Conservation (phyloP, 495 filamentous ascomycete species). For the Tuber umbilicatum region DNA sequence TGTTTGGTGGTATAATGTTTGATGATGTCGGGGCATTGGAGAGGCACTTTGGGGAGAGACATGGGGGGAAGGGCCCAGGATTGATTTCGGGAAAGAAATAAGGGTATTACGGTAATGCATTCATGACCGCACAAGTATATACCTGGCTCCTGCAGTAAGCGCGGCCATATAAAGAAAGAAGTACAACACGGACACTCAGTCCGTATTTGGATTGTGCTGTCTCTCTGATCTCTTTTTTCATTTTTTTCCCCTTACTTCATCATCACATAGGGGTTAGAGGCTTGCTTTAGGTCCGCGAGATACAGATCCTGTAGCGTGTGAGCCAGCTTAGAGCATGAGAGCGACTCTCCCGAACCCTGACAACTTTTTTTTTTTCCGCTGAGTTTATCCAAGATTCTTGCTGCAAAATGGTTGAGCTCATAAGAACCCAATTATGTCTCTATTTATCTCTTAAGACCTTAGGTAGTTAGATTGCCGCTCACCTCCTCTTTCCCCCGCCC, state of each 20-base stretch:
- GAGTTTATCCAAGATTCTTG: too few species aligned
- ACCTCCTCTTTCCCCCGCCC: too few species aligned
- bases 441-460: too few species aligned
- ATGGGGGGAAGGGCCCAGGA: too few species aligned
- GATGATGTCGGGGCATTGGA: conserved; percentile 19
- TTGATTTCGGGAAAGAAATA: too few species aligned
- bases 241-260: background rate
- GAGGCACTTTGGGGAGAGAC: conserved; percentile 25
- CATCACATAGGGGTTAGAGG: background rate
- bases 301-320: background rate
- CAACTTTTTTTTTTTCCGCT: too few species aligned
- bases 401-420: too few species aligned
- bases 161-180: too few species aligned
- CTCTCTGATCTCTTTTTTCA: background rate
- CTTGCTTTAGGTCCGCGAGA: background rate
- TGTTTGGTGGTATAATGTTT: conserved; percentile 31
- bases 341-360: background rate
- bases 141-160: background rate
- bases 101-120: too few species aligned
- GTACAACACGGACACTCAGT: background rate
- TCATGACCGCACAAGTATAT: background rate
- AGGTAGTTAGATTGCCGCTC: too few species aligned
- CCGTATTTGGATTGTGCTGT: background rate
- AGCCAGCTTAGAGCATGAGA: background rate
- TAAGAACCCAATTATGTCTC: too few species aligned